Conservation (phyloP, 345 rosid species). For the Punica granatum region DNA sequence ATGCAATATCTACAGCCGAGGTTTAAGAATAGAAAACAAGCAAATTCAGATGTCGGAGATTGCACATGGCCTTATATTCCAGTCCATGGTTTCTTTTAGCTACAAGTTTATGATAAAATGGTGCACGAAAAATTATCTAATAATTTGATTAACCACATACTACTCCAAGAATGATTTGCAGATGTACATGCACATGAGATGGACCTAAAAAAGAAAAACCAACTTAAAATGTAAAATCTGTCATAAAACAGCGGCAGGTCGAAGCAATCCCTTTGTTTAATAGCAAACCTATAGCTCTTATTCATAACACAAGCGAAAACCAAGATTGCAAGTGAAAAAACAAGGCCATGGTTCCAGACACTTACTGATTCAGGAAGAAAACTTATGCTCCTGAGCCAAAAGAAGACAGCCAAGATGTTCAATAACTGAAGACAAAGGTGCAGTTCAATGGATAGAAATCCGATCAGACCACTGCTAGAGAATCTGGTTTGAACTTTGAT, state of each 20-base stretch:
- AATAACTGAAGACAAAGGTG: not conserved
- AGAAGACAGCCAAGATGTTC: not conserved
- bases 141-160: not conserved
- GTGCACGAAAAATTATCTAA: not conserved
- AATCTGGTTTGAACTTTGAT: not conserved
- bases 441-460: constrained; percentile 1
- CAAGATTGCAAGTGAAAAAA: not conserved
- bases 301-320: not conserved
- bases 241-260: not conserved
- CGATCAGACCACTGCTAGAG: not conserved
- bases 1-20: not conserved
- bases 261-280: not conserved
- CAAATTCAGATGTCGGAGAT: not conserved
- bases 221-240: not conserved
- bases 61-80: not conserved
- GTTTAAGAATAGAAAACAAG: not conserved
- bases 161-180: not conserved
- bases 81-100: not conserved
- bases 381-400: not conserved
- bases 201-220: not conserved
- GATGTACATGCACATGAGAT: not conserved
- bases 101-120: not conserved
- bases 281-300: not conserved
- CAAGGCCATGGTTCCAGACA: not conserved
- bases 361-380: constrained; percentile 6